phyloP scores from a whole-genome alignment of 1,139 yeast species.

The Geotrichum aggregatum region DNA sequence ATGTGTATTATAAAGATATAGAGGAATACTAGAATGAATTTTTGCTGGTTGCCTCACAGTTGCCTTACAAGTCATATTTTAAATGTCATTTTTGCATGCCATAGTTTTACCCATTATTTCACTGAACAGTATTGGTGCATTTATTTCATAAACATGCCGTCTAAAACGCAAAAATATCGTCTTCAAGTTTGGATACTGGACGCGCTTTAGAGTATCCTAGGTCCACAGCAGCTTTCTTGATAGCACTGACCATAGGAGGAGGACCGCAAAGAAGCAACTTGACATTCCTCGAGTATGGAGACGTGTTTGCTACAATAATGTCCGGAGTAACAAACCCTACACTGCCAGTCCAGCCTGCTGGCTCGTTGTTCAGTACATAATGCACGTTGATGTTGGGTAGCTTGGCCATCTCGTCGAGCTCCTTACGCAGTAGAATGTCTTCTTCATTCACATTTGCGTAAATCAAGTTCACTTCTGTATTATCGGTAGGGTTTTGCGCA shows the following conservation, averaged over 20 bases:
- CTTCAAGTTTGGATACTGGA: conserved; percentile 84
- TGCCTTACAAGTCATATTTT: too few relatives aligned
- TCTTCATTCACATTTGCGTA: conserved; percentile 76
- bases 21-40: too few relatives aligned
- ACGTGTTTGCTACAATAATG: conserved; percentile 58
- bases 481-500: conserved; percentile 67
- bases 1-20: too few relatives aligned
- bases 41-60: too few relatives aligned
- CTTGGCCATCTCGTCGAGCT: conserved; percentile 62
- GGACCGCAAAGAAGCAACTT: conserved; percentile 89
- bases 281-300: conserved; percentile 53
- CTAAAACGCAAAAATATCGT: conserved; percentile 79
- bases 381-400: conserved; percentile 60
- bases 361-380: conserved; percentile 71
- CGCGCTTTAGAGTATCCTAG: conserved; percentile 80
- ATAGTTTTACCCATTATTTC: too few relatives aligned
- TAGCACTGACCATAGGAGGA: conserved; percentile 71
- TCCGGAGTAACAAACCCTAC: conserved; percentile 77
- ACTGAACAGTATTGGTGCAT: too few relatives aligned
- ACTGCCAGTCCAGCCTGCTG: conserved; percentile 68
- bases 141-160: background rate
- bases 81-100: too few relatives aligned
- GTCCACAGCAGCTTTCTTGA: conserved; percentile 67
- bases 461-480: conserved; percentile 64
- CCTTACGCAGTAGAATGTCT: conserved; percentile 75